A percentile compares a stretch with the other conserved stretches of the same genome.
These are phyloP conservation scores for Keithomyces neogunnii DNA, from an alignment of 2,329 filamentous ascomycete genomes.

Conservation along the genomic window DNA sequence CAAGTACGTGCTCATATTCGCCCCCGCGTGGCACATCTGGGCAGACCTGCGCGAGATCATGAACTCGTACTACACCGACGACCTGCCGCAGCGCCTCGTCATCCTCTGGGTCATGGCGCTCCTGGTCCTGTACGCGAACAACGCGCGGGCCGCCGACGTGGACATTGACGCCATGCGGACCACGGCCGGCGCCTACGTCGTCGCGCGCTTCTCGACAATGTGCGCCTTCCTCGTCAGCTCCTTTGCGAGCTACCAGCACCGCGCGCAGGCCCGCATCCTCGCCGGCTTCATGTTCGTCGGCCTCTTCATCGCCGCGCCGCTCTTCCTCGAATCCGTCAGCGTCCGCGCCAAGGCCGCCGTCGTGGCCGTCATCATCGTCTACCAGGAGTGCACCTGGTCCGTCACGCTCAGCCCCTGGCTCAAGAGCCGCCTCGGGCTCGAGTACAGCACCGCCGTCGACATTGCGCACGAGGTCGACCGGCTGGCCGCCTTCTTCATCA, in stretches of 20 bases:
- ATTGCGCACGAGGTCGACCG: constrained; percentile 41
- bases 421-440: constrained; percentile 31
- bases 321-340: constrained; percentile 33
- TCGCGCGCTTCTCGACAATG: constrained; percentile 32
- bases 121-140: constrained; percentile 39
- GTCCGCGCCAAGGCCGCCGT: constrained; percentile 32
- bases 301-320: constrained; percentile 32
- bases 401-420: constrained; percentile 35
- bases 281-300: constrained; percentile 31
- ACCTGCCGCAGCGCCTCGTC: constrained; percentile 35
- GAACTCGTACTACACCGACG: constrained; percentile 45
- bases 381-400: constrained; percentile 34
- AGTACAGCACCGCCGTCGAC: constrained; percentile 39
- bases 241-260: constrained; percentile 38
- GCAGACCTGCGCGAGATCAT: constrained; percentile 40
- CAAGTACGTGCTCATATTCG: constrained; percentile 40
- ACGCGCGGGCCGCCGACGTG: constrained; percentile 33
- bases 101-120: constrained; percentile 44
- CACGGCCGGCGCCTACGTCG: constrained; percentile 36
- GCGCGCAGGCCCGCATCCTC: constrained; percentile 35
- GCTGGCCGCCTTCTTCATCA: constrained; percentile 42
- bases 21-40: constrained; percentile 42
- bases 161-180: constrained; percentile 35
- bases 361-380: constrained; percentile 31
- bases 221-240: constrained; percentile 33